These are phyloP conservation scores for Amniculicola lignicola DNA, from an alignment of 495 filamentous ascomycete genomes.

Conservation along the genomic window DNA sequence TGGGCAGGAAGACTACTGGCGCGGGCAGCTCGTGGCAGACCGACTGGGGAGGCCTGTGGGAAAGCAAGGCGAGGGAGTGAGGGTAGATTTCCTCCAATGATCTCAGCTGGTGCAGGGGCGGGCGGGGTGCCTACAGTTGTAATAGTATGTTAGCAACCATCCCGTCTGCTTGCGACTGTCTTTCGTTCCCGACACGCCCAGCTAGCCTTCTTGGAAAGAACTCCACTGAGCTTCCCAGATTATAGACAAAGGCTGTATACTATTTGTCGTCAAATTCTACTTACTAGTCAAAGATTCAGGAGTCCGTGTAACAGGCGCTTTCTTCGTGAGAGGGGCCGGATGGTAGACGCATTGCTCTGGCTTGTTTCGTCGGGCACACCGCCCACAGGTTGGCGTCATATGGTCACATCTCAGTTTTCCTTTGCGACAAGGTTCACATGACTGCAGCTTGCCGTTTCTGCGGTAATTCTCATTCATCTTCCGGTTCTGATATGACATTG, in stretches of 20 bases:
- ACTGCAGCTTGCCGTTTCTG: slow-evolving; percentile 33
- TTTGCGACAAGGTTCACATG: slow-evolving; percentile 34
- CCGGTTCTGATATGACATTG: slow-evolving; percentile 24
- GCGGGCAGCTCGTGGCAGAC: slow-evolving; percentile 3
- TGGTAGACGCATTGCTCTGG: slow-evolving; percentile 33
- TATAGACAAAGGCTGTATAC: no score
- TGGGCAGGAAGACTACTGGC: slow-evolving; percentile 29
- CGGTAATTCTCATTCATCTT: slow-evolving; percentile 24
- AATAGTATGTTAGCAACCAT: not conserved
- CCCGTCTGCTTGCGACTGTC: not conserved
- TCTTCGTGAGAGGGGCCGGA: slow-evolving; percentile 30
- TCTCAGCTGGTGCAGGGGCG: not conserved
- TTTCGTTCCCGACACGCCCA: no score
- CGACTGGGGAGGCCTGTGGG: not conserved
- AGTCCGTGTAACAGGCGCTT: slow-evolving; percentile 14
- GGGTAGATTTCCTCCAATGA: no score
- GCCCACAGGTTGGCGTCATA: slow-evolving; percentile 33
- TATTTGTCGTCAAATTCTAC: no score
- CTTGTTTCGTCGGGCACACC: slow-evolving; percentile 30
- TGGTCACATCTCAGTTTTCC: slow-evolving; percentile 33
- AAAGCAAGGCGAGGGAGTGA: not conserved
- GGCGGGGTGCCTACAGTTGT: not conserved
- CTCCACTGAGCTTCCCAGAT: no score
- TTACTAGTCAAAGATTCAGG: no score
- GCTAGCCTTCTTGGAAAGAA: no score